Evolutionary conservation across 2,329 filamentous ascomycete genomes (phyloP), one percentile per base, ranked within the genome.

Genomic region (Apiospora malaysiana): DNA sequence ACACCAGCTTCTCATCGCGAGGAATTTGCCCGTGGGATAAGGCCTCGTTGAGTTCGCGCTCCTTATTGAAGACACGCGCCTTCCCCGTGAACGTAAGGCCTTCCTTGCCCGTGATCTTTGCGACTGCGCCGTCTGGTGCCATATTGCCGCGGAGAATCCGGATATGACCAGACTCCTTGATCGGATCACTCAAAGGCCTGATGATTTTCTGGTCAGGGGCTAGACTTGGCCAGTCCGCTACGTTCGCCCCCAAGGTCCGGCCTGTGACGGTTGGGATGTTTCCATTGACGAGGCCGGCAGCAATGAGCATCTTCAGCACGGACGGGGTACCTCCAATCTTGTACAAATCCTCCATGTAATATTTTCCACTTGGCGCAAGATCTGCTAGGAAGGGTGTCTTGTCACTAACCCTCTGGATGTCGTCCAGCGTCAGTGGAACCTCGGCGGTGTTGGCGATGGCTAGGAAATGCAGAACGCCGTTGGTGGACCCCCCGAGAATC

Each of bases 81-180:
- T 90, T 90, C 67, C 95, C 95, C 0, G 87, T 91, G 82, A 98
- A 98, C 16, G 83, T 85, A 8, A 94, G 87, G 2, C 95, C 95
- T 81, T 98, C 95, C 81, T 98, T 98, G 46, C 95, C 95, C 0
- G 95, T 98, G 81, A 98, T 98, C 82, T 98, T 98, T 72, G 94
- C 95, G 1, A 98, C 95, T 0, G 95, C 93, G 45, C 95, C 95
- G 14, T 91, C 92, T 1, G 95, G 95, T 2, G 95, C 94, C 43
- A 98, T 87, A 80, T 97, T 97, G 25, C 95, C 95, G 72, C 89
- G 89, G 4, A 98, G 87, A 72, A 98, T 93, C 81, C 95, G 94
- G 72, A 98, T 88, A 81, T 98, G 95, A 59, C 95, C 95, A 0
- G 91, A 94, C 1, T 86, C 75, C 81, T 98, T 98, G 85, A 97